Percentiles rank a stretch among this genome's conserved stretches.
These are phyloP conservation scores for Tetrapisispora arboricola DNA, from an alignment of 805 yeast species.

Conservation along the genomic window DNA sequence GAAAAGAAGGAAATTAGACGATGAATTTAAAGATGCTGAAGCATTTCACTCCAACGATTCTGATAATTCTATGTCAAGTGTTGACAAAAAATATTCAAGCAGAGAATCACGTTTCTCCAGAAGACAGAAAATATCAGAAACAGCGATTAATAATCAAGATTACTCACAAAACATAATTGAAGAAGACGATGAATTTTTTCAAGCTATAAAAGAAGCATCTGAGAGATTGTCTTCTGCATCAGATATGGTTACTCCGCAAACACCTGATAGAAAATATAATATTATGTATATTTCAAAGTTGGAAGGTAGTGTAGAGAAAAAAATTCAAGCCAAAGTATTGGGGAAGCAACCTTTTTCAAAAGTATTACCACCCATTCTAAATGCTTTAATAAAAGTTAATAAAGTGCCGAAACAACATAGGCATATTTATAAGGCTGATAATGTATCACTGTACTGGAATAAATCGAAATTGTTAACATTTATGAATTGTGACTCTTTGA, in stretches of 20 bases:
- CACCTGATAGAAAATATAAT: constrained; percentile 17
- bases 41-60: too few species aligned
- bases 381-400: constrained; percentile 15
- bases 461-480: constrained; percentile 22
- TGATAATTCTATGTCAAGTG: neutral
- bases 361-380: constrained; percentile 22
- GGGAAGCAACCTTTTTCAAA: constrained; percentile 21
- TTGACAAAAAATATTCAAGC: too few species aligned
- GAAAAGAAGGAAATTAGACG: neutral
- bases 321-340: constrained; percentile 21
- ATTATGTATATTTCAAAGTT: constrained; percentile 21
- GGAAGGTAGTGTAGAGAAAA: constrained; percentile 20
- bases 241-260: constrained; percentile 6
- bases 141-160: neutral
- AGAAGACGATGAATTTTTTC: constrained; percentile 21
- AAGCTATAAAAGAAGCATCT: constrained; percentile 12
- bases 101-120: neutral
- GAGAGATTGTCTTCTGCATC: constrained; percentile 5
- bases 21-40: too few species aligned
- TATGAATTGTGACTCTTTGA: constrained; percentile 26
- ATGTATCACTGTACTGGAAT: constrained; percentile 22
- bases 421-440: constrained; percentile 12
- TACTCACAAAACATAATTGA: constrained; percentile 4
- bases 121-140: constrained; percentile 1
- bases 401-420: constrained; percentile 11